These are phyloP conservation scores for Ilyonectria robusta DNA, from an alignment of 2,329 filamentous ascomycete species.

Conservation along the genomic window DNA sequence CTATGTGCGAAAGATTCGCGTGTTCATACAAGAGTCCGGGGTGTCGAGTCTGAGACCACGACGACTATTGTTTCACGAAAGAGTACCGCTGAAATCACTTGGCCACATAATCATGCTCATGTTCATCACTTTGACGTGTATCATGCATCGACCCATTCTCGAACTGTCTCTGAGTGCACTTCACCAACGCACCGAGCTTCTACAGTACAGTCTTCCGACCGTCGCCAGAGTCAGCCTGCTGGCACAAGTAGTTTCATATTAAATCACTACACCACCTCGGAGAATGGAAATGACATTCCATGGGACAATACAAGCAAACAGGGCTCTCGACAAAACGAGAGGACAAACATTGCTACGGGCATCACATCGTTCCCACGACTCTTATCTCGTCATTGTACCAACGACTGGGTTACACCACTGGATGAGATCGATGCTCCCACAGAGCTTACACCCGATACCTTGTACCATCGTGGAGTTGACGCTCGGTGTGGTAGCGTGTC, in stretches of 20 bases:
- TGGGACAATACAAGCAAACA: constrained; percentile 39
- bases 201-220: constrained; percentile 23
- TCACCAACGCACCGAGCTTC: constrained; percentile 34
- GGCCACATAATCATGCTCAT: constrained; percentile 38
- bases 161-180: constrained; percentile 41
- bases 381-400: constrained; percentile 49
- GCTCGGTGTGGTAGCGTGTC: constrained; percentile 42
- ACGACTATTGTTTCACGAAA: constrained; percentile 50
- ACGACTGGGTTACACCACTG: constrained; percentile 51
- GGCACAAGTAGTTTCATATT: constrained; percentile 34
- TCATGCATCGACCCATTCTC: constrained; percentile 15
- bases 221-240: constrained; percentile 33
- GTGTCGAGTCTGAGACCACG: constrained; percentile 36
- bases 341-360: constrained; percentile 39
- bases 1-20: constrained; percentile 41
- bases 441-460: constrained; percentile 18
- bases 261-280: constrained; percentile 39
- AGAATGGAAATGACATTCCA: constrained; percentile 37
- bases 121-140: constrained; percentile 10
- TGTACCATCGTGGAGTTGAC: constrained; percentile 52
- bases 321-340: constrained; percentile 31
- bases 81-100: constrained; percentile 51
- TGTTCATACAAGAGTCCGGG: constrained; percentile 39
- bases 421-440: constrained; percentile 35
- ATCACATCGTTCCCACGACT: constrained; percentile 55